These are phyloP conservation scores for Sporothrix brasiliensis DNA, from an alignment of 2,329 filamentous ascomycete species.

Conservation along the genomic window DNA sequence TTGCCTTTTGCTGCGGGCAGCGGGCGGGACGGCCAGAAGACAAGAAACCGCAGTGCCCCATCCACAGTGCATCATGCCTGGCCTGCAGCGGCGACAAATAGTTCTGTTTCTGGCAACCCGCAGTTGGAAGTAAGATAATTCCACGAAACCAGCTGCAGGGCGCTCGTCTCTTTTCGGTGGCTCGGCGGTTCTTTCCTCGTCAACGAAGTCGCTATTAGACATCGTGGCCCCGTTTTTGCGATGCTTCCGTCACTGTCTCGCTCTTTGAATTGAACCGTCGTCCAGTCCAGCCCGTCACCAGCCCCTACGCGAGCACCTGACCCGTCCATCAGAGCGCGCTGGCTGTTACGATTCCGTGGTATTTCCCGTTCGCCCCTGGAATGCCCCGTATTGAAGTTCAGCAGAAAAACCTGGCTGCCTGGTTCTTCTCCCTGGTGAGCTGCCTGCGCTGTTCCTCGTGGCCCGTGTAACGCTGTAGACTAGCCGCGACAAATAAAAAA, in stretches of 20 bases:
- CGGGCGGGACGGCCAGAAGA: neutral
- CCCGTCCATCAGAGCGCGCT: too few species aligned
- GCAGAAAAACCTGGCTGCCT: too few species aligned
- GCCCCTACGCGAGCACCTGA: too few species aligned
- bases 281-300: neutral
- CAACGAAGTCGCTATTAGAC: neutral
- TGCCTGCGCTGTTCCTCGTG: neutral
- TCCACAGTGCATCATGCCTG: neutral
- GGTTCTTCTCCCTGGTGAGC: too few species aligned
- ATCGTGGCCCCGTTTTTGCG: conserved; percentile 1
- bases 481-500: neutral
- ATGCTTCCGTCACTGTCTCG: neutral
- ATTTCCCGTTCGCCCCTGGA: neutral
- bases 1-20: neutral
- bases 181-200: neutral
- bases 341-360: neutral
- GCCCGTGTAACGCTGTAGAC: neutral
- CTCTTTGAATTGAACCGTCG: conserved; percentile 10
- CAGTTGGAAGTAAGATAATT: neutral
- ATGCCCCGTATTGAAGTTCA: too few species aligned
- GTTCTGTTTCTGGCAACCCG: conserved; percentile 27
- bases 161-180: neutral
- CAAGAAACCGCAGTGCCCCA: neutral
- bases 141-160: neutral
- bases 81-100: conserved; percentile 27